Base-by-base conservation (phyloP, 208 protist genomes). In the Vickermania ingenoplastis region DNA sequence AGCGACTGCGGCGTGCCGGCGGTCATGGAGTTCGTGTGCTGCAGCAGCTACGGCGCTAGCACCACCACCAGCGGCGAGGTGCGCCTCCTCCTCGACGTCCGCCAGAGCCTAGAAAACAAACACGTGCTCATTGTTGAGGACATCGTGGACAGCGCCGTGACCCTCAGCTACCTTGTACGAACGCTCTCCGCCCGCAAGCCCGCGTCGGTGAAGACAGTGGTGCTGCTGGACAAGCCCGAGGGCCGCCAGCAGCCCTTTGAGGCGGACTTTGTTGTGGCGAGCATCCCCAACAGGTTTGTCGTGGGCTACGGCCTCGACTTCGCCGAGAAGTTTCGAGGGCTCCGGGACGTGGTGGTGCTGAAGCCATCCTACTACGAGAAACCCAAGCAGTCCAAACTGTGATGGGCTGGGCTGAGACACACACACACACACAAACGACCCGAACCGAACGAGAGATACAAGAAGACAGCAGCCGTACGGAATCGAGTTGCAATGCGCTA, bases 251-350 rank as follows among this genome's bases (percentile, higher is more conserved):
- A 81, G 55, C 30, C 28, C 5, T 71, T 79, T 53, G 30, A 24
- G 11, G 69, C 73, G 7, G 82, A 97, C 59, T 97, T 92, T 69
- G 57, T 73, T 11, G 76, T 94, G 23, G 68, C 80, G 41, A 65
- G 50, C 22, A 75, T 97, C 14, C 77, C 79, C 0, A 57, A 91
- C 48, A 70, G 31, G 21, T 94, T 94, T 67, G 84, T 96, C 22
- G 73, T 97, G 48, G 92, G 92, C 64, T 97, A 97, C 70, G 92
- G 92, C 31, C 63, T 97, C 26, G 92, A 97, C 71, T 97, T 81
- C 57, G 79, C 71, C 14, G 85, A 94, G 65, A 25, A 67, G 14
- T 95, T 83, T 72, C 71, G 92, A 30, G 81, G 86, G 65, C 59
- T 97, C 54, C 82, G 80, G 27, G 82, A 93, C 54, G 77, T 95